phyloP scores from a whole-genome alignment of 371 early-diverging fungal genomes.

The Rhizopus microsporus region DNA sequence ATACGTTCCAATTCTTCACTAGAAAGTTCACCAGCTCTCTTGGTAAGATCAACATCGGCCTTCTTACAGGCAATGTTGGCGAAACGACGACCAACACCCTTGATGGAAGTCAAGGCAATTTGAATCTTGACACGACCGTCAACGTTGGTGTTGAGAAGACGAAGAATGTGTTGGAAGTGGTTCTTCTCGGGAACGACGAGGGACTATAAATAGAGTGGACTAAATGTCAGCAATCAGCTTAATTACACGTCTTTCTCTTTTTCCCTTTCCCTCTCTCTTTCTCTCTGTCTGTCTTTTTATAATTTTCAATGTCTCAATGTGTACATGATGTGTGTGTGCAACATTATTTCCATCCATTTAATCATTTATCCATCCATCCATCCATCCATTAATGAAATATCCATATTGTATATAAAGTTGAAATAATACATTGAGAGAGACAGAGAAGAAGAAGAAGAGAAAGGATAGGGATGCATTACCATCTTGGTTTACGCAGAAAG shows the following conservation, averaged over 20 bases:
- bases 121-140: conserved; percentile 94
- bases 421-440: too few species aligned
- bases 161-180: conserved; percentile 97
- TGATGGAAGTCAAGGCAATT: conserved; percentile 95
- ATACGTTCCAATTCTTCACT: conserved; percentile 89
- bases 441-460: not conserved
- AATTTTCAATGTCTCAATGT: not conserved
- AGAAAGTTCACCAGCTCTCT: conserved; percentile 97
- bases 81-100: conserved; percentile 98
- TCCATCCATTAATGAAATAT: not conserved
- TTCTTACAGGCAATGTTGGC: conserved; percentile 96
- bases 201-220: conserved; percentile 51
- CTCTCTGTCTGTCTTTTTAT: too few species aligned
- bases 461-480: not conserved
- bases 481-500: not conserved
- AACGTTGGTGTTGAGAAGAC: conserved; percentile 99
- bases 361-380: not conserved
- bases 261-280: too few species aligned
- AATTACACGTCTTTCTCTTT: too few species aligned
- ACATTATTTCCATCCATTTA: not conserved
- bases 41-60: conserved; percentile 93
- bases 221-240: too few species aligned
- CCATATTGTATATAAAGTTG: too few species aligned
- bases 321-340: not conserved
- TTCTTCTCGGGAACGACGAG: conserved; percentile 86